Percentiles rank a stretch among this genome's conserved stretches.
Evolutionary conservation across 2,329 filamentous ascomycete genomes (phyloP).

Genomic region (Xylaria arbuscula): DNA sequence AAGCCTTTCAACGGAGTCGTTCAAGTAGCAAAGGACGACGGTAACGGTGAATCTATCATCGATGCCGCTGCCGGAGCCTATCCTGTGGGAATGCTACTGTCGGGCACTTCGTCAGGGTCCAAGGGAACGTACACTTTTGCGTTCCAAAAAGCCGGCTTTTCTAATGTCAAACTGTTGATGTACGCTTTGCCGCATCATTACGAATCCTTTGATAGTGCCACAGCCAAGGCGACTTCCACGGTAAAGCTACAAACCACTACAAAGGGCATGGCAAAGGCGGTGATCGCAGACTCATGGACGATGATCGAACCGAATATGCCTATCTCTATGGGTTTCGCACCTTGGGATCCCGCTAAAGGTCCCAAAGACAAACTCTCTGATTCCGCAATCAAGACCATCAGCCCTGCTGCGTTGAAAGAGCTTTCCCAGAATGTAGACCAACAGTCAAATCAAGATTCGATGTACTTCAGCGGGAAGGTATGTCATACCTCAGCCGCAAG

Average conservation of each 20-base stretch:
- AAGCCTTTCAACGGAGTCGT: slow-evolving; percentile 79
- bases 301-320: slow-evolving; percentile 82
- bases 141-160: slow-evolving; percentile 77
- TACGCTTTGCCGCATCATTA: slow-evolving; percentile 90
- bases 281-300: slow-evolving; percentile 79
- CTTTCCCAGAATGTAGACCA: slow-evolving; percentile 78
- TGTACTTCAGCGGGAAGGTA: slow-evolving; percentile 93
- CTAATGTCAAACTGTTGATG: slow-evolving; percentile 75
- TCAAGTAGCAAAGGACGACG: slow-evolving; percentile 83
- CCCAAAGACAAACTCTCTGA: slow-evolving; percentile 60
- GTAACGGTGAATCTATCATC: slow-evolving; percentile 73
- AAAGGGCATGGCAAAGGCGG: slow-evolving; percentile 81
- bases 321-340: slow-evolving; percentile 77
- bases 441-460: slow-evolving; percentile 81
- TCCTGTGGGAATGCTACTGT: slow-evolving; percentile 70
- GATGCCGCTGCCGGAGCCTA: slow-evolving; percentile 83
- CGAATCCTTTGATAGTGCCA: slow-evolving; percentile 73
- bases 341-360: slow-evolving; percentile 73
- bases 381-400: slow-evolving; percentile 69
- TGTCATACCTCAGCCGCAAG: background rate
- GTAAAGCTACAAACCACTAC: slow-evolving; percentile 81
- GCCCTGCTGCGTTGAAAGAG: slow-evolving; percentile 74
- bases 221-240: slow-evolving; percentile 61
- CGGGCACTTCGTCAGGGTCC: slow-evolving; percentile 68
- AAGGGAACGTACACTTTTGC: slow-evolving; percentile 77